Evolutionary conservation across 768 basidiomycete species (phyloP).

Genomic region (Hydnum rufescens): DNA sequence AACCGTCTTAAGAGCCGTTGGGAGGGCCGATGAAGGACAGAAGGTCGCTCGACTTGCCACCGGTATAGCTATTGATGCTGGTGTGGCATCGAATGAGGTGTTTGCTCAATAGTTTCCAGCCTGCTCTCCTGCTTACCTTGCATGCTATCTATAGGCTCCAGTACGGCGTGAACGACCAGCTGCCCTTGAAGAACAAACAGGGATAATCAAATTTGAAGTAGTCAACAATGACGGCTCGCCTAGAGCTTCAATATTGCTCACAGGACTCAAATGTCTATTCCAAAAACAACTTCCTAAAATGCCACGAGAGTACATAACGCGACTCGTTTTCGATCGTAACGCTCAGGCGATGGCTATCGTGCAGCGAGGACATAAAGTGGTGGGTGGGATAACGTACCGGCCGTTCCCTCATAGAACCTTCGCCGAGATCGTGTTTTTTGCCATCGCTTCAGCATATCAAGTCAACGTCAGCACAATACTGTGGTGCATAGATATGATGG

Average conservation of each 20-base stretch:
- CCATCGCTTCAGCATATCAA: conserved; percentile 89
- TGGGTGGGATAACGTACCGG: conserved; percentile 92
- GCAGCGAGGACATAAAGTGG: conserved; percentile 86
- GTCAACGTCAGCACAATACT: conserved; percentile 84
- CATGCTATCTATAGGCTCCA: conserved; percentile 23
- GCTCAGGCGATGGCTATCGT: conserved; percentile 89
- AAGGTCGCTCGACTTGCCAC: conserved; percentile 56
- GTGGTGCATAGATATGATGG: not conserved
- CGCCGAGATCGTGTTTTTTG: conserved; percentile 97
- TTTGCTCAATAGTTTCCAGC: not conserved
- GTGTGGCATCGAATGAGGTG: conserved; percentile 16
- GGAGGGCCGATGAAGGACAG: conserved; percentile 54
- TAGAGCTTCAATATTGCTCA: conserved; percentile 65
- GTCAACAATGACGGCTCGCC: conserved; percentile 68
- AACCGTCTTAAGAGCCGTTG: conserved; percentile 28
- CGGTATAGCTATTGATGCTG: conserved; percentile 59
- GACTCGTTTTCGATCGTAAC: conserved; percentile 81
- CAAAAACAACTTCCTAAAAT: conserved; percentile 96
- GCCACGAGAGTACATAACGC: conserved; percentile 95
- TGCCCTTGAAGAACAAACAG: conserved; percentile 55
- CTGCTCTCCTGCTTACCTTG: conserved; percentile 16
- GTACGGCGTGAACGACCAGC: conserved; percentile 48
- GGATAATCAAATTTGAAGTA: conserved; percentile 64
- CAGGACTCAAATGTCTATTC: conserved; percentile 91
- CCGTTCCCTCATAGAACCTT: conserved; percentile 90